Conservation (phyloP, 495 filamentous ascomycete species). For the Daldinia decipiens region DNA sequence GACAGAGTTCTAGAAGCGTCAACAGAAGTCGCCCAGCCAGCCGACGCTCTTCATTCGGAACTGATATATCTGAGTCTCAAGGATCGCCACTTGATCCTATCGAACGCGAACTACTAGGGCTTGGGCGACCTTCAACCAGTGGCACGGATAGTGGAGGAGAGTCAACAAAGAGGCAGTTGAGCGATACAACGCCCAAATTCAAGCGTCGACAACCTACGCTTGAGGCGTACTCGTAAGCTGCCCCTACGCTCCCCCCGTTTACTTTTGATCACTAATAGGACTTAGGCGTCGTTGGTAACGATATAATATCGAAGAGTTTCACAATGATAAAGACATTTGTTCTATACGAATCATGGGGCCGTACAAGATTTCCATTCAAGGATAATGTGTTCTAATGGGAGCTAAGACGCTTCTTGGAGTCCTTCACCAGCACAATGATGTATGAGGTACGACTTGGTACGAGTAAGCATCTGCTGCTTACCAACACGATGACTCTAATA, state of each 20-base stretch:
- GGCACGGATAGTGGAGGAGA: conserved; percentile 29
- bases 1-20: conserved; percentile 24
- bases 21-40: conserved; percentile 31
- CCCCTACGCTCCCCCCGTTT: neutral
- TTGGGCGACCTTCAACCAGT: conserved; percentile 27
- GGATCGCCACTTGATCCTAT: conserved; percentile 41
- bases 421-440: neutral
- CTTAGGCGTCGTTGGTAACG: conserved; percentile 47
- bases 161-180: conserved; percentile 38
- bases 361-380: neutral
- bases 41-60: conserved; percentile 43
- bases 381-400: neutral
- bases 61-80: conserved; percentile 19
- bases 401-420: neutral
- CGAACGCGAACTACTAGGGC: conserved; percentile 40
- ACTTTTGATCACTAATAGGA: conserved; percentile 21
- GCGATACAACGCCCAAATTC: conserved; percentile 31
- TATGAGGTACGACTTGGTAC: neutral
- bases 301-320: neutral
- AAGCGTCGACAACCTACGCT: conserved; percentile 52
- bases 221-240: conserved; percentile 56
- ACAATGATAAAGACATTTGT: neutral
- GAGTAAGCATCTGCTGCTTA: neutral
- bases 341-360: neutral
- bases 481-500: neutral